Base-by-base conservation (phyloP, 2,329 filamentous ascomycete species). In the Phoma sp. region DNA sequence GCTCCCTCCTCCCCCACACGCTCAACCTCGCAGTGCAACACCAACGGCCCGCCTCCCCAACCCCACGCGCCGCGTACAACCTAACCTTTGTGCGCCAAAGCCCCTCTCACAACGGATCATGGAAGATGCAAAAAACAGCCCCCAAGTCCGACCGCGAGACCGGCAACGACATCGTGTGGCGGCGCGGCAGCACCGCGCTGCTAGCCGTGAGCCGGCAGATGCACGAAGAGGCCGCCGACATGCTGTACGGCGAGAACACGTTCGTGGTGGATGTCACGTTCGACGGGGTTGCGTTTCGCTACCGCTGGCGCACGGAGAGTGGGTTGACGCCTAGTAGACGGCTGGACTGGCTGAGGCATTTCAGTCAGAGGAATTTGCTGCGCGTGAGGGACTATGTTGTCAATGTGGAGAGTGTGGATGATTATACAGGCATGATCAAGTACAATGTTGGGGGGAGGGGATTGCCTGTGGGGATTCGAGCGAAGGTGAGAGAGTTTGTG, bases 371-470 rank as follows among this genome's bases (percentile, higher is more conserved):
- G 31, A 81, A 81, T 59, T 48, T 81, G 46, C 43, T 73, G 39
- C 59, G 76, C 19, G 73, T 82, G 7, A 76, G 70, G 62, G 70
- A 75, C 27, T 76, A 78, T 32, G 52, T 80, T 37, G 64, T 82
- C 8, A 77, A 76, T 41, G 72, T 82, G 2, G 78, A 81, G 65
- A 76, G 77, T 47, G 77, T 81, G 24, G 80, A 82, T 60, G 72
- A 74, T 36, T 82, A 82, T 48, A 81, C 78, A 0, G 80, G 79
- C 4, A 81, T 80, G 79, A 78, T 81, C 56, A 82, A 81, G 61
- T 82, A 78, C 62, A 82, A 82, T 59, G 79, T 77, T n/a, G 71
- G 74, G 1, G 80, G 79, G 0, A 65, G 72, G 24, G 79, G 79
- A 0, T 60, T 82, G 33, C 74, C 75, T 2, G 75, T 76, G 25